Evolutionary conservation across 2,329 filamentous ascomycete species (phyloP).

Genomic region (Venturia oleaginea): DNA sequence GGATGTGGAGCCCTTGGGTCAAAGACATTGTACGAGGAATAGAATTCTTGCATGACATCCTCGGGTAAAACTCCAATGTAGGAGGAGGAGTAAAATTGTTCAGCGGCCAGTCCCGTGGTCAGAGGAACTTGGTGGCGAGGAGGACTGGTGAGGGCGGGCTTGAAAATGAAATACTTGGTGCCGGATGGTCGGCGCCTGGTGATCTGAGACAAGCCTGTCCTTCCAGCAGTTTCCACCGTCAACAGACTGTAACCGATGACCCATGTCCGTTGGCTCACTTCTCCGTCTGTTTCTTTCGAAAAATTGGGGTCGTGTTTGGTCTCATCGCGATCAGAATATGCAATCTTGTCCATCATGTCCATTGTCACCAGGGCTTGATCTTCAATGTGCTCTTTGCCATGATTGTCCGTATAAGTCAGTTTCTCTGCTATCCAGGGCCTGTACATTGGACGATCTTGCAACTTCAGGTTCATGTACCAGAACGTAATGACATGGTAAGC

Average conservation of each 20-base stretch:
- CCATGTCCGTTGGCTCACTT: slow-evolving; percentile 60
- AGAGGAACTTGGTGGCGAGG: slow-evolving; percentile 34
- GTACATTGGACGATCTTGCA: slow-evolving; percentile 72
- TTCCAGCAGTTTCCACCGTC: slow-evolving; percentile 61
- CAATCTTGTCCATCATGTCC: slow-evolving; percentile 86
- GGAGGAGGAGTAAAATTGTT: slow-evolving; percentile 37
- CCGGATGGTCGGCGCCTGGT: slow-evolving; percentile 57
- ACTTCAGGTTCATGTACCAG: slow-evolving; percentile 87
- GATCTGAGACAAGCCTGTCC: slow-evolving; percentile 59
- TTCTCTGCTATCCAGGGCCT: slow-evolving; percentile 87
- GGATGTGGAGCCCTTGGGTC: slow-evolving; percentile 42
- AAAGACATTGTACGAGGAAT: slow-evolving; percentile 39
- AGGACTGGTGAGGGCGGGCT: slow-evolving; percentile 27
- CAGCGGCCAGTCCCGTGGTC: slow-evolving; percentile 29
- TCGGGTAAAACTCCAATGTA: slow-evolving; percentile 60
- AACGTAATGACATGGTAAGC: slow-evolving; percentile 94
- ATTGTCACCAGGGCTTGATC: slow-evolving; percentile 91
- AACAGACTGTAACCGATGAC: slow-evolving; percentile 65
- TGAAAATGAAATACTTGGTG: slow-evolving; percentile 32
- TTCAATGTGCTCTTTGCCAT: slow-evolving; percentile 64
- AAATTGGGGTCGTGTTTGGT: slow-evolving; percentile 59
- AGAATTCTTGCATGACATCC: slow-evolving; percentile 61
- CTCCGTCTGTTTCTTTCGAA: slow-evolving; percentile 53
- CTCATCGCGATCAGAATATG: slow-evolving; percentile 78
- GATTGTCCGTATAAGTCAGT: slow-evolving; percentile 60